These are phyloP conservation scores for Pinus taeda DNA, from an alignment of 75 land plant species.

Conservation along the genomic window DNA sequence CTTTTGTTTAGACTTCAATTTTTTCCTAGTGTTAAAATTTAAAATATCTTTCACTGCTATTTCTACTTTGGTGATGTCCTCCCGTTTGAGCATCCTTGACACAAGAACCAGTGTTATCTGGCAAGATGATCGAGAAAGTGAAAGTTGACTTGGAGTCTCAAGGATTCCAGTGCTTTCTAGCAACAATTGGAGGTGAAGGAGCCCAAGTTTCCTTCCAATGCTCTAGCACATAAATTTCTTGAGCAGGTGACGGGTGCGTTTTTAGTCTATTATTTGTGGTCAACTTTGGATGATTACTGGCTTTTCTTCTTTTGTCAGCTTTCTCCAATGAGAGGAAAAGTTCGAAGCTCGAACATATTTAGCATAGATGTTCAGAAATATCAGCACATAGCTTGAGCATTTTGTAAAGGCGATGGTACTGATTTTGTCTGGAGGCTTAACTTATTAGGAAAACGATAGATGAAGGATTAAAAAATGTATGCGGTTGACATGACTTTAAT, in stretches of 20 bases:
- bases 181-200: slow-evolving; percentile 63
- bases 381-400: not conserved
- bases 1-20: not conserved
- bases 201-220: slow-evolving; percentile 36
- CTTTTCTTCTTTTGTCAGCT: not conserved
- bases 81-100: slow-evolving; percentile 21
- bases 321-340: not conserved
- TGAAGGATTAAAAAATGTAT: not conserved
- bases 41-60: not conserved
- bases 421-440: not conserved
- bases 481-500: not conserved
- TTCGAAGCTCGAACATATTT: not conserved
- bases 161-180: slow-evolving; percentile 64
- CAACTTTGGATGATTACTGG: not conserved
- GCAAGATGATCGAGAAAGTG: slow-evolving; percentile 44
- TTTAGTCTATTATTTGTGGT: not conserved
- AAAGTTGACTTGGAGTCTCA: slow-evolving; percentile 51
- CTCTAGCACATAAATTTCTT: not conserved
- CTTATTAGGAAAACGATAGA: not conserved
- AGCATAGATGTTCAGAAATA: not conserved
- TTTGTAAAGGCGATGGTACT: not conserved
- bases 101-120: slow-evolving; percentile 29
- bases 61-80: not conserved
- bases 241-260: not conserved
- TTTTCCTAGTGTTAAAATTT: not conserved